phyloP scores from a whole-genome alignment of 306 rosid genomes.

The Datisca glomerata region DNA sequence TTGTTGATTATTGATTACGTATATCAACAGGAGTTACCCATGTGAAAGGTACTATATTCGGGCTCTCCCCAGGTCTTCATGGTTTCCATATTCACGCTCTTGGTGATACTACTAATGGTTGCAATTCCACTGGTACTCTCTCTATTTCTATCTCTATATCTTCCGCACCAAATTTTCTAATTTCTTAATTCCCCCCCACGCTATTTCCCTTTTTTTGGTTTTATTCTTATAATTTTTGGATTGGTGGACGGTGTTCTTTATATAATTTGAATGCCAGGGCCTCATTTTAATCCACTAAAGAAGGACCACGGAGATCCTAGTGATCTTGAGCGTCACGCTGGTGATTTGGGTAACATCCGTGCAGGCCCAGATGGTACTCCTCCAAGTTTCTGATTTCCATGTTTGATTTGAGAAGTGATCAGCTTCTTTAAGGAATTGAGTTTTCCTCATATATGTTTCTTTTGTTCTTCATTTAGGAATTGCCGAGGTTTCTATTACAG shows the following conservation, averaged over 20 bases:
- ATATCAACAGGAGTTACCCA: conserved; percentile 8
- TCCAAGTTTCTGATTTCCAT: background rate
- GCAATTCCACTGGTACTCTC: conserved; percentile 14
- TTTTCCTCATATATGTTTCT: background rate
- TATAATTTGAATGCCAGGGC: conserved; percentile 1
- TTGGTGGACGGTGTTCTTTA: background rate
- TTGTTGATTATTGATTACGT: conserved; percentile 1
- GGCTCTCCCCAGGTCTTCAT: conserved; percentile 12
- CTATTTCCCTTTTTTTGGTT: background rate
- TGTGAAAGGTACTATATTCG: conserved; percentile 6
- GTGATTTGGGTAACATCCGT: conserved; percentile 13
- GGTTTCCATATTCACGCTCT: conserved; percentile 16
- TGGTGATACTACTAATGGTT: conserved; percentile 16
- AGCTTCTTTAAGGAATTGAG: background rate
- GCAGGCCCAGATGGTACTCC: conserved; percentile 10
- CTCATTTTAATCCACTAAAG: conserved; percentile 14
- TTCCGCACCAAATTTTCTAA: no score
- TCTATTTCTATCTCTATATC: no score
- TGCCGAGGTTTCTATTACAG: conserved; percentile 12
- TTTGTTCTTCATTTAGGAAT: conserved; percentile 5
- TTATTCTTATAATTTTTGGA: background rate
- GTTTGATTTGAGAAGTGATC: conserved; percentile 3
- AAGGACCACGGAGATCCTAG: conserved; percentile 13
- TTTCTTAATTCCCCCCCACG: background rate
- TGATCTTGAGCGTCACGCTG: conserved; percentile 14